Conservation (phyloP, 2,329 filamentous ascomycete species). For the Trichoderma harzianum region DNA sequence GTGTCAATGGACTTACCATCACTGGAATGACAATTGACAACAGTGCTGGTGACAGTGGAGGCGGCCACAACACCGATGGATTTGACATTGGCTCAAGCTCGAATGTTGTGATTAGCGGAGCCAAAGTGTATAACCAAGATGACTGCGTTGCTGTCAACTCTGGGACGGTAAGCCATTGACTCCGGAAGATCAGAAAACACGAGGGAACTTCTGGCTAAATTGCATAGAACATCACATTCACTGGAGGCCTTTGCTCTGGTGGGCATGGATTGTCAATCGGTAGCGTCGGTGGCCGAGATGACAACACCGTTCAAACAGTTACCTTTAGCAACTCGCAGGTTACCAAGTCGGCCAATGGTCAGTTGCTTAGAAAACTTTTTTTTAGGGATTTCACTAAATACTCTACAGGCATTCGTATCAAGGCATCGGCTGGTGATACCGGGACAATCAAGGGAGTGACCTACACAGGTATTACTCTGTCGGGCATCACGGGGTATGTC, state of each 20-base stretch:
- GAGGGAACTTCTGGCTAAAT: background rate
- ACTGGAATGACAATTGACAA: conserved; percentile 39
- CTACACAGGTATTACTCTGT: conserved; percentile 43
- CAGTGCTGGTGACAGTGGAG: conserved; percentile 33
- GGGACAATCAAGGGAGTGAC: conserved; percentile 42
- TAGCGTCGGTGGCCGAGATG: conserved; percentile 42
- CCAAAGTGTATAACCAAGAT: conserved; percentile 58
- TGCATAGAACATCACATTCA: conserved; percentile 42
- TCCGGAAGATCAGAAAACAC: background rate
- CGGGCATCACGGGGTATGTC: conserved; percentile 34
- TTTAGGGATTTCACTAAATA: background rate
- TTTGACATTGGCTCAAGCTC: conserved; percentile 54
- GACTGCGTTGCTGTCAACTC: conserved; percentile 59
- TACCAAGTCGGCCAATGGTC: conserved; percentile 49
- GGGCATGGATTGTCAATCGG: conserved; percentile 44
- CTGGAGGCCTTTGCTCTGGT: conserved; percentile 41
- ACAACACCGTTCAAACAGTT: conserved; percentile 52
- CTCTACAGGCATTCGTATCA: conserved; percentile 38
- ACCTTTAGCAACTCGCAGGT: conserved; percentile 47
- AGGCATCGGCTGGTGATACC: conserved; percentile 45
- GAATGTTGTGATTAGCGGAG: conserved; percentile 49
- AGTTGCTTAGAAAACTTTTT: background rate
- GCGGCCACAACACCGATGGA: conserved; percentile 54
- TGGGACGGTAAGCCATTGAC: conserved; percentile 30
- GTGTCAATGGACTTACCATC: conserved; percentile 34